Percentiles rank a stretch among this genome's conserved stretches.
Evolutionary conservation across 1,284 basidiomycete species (phyloP).

Genomic region (Cutaneotrichosporon sp.): DNA sequence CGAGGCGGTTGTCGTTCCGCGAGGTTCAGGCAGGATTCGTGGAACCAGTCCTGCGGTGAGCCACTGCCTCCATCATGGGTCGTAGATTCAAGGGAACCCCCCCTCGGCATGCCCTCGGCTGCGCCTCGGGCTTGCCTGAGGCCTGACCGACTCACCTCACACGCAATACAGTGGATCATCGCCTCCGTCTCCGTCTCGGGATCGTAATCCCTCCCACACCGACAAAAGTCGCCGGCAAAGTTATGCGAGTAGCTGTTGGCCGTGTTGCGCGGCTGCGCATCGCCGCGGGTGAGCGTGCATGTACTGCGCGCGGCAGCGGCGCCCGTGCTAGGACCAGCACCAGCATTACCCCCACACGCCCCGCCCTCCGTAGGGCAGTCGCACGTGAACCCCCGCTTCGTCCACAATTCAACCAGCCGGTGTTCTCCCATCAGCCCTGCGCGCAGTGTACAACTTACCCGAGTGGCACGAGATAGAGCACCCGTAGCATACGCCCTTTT

Average conservation of each 20-base stretch:
- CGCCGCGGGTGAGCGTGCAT: no score
- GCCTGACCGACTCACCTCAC: constrained; percentile 42
- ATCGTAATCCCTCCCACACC: constrained; percentile 46
- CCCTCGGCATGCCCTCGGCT: not conserved
- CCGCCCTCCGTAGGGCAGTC: constrained; percentile 39
- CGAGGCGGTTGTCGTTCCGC: constrained; percentile 11
- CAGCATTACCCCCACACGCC: no score
- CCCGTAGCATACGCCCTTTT: constrained; percentile 45
- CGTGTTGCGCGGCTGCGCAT: constrained; percentile 27
- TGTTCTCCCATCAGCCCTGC: constrained; percentile 31
- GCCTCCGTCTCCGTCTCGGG: constrained; percentile 45
- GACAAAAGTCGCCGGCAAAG: constrained; percentile 43
- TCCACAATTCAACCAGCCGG: constrained; percentile 46
- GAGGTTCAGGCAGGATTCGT: constrained; percentile 44
- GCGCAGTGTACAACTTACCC: constrained; percentile 23
- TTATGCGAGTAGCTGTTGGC: constrained; percentile 39
- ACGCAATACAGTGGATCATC: constrained; percentile 46
- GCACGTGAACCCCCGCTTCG: constrained; percentile 41
- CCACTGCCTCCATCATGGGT: not conserved
- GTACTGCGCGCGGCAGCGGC: no score
- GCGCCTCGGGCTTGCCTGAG: not conserved
- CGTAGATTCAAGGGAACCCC: no score
- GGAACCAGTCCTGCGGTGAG: constrained; percentile 39
- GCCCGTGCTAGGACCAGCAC: no score
- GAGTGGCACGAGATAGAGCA: constrained; percentile 48